Evolutionary conservation across 169 alveolate genomes (phyloP).

Genomic region (Pseudocohnilembus persalinus): DNA sequence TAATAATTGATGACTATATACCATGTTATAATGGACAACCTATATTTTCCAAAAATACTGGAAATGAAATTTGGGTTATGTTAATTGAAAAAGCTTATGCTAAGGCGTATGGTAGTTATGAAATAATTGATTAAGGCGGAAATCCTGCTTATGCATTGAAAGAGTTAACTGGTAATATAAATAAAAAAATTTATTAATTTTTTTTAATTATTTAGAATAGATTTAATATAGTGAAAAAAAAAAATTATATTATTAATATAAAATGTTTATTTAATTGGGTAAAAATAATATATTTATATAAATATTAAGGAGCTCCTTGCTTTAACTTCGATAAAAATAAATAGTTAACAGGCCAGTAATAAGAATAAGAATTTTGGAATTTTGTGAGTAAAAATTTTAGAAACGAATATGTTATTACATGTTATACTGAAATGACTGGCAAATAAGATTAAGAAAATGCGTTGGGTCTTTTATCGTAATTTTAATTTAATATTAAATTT

Average conservation of each 20-base stretch:
- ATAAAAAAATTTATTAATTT: too few species aligned
- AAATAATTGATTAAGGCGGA: slow-evolving; percentile 69
- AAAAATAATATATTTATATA: too few species aligned
- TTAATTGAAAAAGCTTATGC: slow-evolving; percentile 89
- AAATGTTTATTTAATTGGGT: neutral
- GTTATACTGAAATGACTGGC: slow-evolving; percentile 37
- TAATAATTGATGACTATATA: slow-evolving; percentile 84
- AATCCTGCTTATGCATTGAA: slow-evolving; percentile 60
- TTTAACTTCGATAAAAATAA: slow-evolving; percentile 23
- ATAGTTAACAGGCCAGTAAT: neutral
- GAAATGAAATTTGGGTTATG: slow-evolving; percentile 81
- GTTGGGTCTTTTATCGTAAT: slow-evolving; percentile 31
- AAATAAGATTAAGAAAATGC: slow-evolving; percentile 32
- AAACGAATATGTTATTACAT: slow-evolving; percentile 24
- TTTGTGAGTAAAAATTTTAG: slow-evolving; percentile 23
- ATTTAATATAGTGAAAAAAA: too few species aligned
- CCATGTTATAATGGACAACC: slow-evolving; percentile 71
- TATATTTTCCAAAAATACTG: slow-evolving; percentile 51
- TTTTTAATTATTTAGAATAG: too few species aligned
- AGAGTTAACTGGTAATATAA: slow-evolving; percentile 48
- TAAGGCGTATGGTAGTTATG: slow-evolving; percentile 74
- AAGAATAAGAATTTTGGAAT: slow-evolving; percentile 37
- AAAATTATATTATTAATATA: too few species aligned
- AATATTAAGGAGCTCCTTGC: slow-evolving; percentile 39
- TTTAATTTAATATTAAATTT: too few species aligned